Percentiles rank a stretch among this genome's conserved stretches.
Conservation (phyloP, 768 basidiomycete genomes). For the Lentinula detonsa region DNA sequence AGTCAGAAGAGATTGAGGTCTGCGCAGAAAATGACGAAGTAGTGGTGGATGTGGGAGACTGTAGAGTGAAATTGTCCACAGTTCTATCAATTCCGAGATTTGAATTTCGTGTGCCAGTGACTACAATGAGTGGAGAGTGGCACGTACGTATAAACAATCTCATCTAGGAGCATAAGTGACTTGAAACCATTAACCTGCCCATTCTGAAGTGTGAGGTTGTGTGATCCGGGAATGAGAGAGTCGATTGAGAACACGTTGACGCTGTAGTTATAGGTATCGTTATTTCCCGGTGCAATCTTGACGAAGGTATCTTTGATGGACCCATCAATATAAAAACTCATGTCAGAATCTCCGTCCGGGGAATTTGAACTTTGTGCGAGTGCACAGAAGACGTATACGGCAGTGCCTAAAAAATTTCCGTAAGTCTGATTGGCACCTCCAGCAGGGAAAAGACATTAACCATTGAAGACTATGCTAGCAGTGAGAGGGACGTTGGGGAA, state of each 20-base stretch:
- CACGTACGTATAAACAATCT: conserved; percentile 33
- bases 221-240: conserved; percentile 19
- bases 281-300: conserved; percentile 10
- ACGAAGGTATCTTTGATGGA: conserved; percentile 15
- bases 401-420: conserved; percentile 25
- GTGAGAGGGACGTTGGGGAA: conserved; percentile 14
- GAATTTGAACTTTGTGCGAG: conserved; percentile 18
- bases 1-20: neutral
- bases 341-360: conserved; percentile 22
- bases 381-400: conserved; percentile 38
- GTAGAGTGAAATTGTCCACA: neutral
- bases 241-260: conserved; percentile 26
- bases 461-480: conserved; percentile 27
- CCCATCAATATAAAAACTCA: conserved; percentile 29
- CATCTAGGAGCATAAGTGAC: conserved; percentile 30
- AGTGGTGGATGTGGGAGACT: neutral
- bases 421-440: neutral
- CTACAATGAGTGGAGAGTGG: neutral
- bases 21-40: neutral
- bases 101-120: neutral
- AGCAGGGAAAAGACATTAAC: conserved; percentile 15
- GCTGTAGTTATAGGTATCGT: conserved; percentile 22
- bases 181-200: conserved; percentile 20
- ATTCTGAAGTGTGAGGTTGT: conserved; percentile 27
- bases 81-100: neutral